These are phyloP conservation scores for Fusarium sulawesiense DNA, from an alignment of 2,329 filamentous ascomycete species.

Conservation along the genomic window DNA sequence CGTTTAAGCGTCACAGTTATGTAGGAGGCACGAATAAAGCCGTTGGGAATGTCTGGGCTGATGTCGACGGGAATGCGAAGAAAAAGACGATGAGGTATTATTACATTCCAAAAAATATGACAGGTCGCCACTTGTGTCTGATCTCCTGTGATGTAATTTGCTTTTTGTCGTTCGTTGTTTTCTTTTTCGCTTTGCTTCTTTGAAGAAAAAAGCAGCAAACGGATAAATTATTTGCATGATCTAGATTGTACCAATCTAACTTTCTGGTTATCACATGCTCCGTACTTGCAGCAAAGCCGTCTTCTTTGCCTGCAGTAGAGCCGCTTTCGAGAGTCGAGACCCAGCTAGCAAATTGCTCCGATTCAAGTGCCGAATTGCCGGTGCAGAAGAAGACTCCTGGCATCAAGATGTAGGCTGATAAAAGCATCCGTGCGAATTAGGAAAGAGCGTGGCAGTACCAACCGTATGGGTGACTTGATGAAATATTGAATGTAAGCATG, in stretches of 20 bases:
- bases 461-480: accelerated
- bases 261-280: neutral
- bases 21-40: neutral
- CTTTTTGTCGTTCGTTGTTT: neutral
- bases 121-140: neutral
- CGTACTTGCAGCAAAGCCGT: neutral
- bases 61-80: neutral
- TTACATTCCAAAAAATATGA: neutral
- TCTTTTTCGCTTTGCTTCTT: neutral
- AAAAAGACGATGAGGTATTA: neutral
- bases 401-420: too few species aligned
- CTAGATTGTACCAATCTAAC: neutral
- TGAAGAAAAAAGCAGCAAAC: neutral
- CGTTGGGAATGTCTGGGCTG: too few species aligned
- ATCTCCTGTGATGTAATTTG: neutral
- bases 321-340: accelerated
- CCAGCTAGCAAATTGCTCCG: too few species aligned
- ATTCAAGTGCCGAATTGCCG: too few species aligned
- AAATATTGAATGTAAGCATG: too few species aligned
- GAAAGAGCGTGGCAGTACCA: neutral
- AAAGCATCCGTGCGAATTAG: too few species aligned
- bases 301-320: neutral
- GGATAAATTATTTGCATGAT: neutral
- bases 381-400: accelerated
- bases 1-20: neutral